Conservation (phyloP, 169 alveolate genomes). For the Eimeria praecox region DNA sequence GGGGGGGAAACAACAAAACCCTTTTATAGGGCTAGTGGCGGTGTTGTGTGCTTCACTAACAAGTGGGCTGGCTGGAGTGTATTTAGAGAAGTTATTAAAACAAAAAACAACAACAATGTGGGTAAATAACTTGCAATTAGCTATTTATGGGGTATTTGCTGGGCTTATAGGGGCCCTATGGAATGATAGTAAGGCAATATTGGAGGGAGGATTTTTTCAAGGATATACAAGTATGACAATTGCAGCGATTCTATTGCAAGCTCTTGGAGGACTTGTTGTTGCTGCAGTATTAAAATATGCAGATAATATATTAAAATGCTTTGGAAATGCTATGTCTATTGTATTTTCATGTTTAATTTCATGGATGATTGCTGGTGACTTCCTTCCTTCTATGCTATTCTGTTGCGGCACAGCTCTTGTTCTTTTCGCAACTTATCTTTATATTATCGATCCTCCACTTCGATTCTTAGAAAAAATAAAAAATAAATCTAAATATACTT, state of each 20-base stretch:
- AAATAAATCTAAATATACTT: not conserved
- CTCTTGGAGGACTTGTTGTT: conserved; percentile 90
- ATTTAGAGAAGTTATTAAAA: conserved; percentile 86
- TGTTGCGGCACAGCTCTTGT: conserved; percentile 74
- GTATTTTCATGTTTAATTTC: conserved; percentile 77
- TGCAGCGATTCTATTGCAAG: conserved; percentile 85
- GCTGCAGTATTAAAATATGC: conserved; percentile 91
- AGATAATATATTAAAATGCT: conserved; percentile 89
- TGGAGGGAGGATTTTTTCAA: conserved; percentile 84
- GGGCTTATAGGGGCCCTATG: conserved; percentile 81
- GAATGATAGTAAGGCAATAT: conserved; percentile 79
- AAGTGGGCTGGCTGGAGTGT: conserved; percentile 90
- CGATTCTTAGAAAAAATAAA: not conserved
- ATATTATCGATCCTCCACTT: conserved; percentile 7
- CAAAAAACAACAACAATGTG: conserved; percentile 82
- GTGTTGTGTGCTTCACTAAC: conserved; percentile 89
- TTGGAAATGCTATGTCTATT: conserved; percentile 86
- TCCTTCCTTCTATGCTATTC: conserved; percentile 69
- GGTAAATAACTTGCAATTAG: conserved; percentile 89
- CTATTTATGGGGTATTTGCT: conserved; percentile 84
- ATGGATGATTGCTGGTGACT: conserved; percentile 77
- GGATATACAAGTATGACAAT: conserved; percentile 85
- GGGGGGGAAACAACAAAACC: conserved; percentile 43
- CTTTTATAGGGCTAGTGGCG: conserved; percentile 86
- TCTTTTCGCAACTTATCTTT: conserved; percentile 62